A percentile compares a stretch with the other conserved stretches of the same genome.
These are phyloP conservation scores for Globisporangium abappressorium DNA, from an alignment of 352 stramenopile species.

Conservation along the genomic window DNA sequence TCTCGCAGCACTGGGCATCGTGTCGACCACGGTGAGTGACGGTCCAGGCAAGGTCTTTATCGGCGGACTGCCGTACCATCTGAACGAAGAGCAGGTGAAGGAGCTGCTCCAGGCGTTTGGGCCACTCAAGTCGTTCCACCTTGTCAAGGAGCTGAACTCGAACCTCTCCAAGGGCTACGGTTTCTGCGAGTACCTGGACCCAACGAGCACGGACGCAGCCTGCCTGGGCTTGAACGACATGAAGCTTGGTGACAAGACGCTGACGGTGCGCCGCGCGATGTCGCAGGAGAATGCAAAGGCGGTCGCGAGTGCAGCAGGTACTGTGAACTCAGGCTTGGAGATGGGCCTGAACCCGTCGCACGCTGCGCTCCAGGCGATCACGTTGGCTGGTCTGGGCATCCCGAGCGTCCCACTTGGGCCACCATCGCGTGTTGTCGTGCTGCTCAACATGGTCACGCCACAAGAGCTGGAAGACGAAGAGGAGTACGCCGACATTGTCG, in stretches of 20 bases:
- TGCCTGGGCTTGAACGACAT: conserved; percentile 96
- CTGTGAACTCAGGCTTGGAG: conserved; percentile 62
- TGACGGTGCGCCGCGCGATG: conserved; percentile 89
- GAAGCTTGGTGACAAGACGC: conserved; percentile 88
- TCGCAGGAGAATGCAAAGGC: conserved; percentile 69
- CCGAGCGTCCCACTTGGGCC: conserved; percentile 52
- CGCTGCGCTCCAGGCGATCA: conserved; percentile 68
- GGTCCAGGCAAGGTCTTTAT: conserved; percentile 99
- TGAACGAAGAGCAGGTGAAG: conserved; percentile 94
- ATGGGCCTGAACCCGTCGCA: conserved; percentile 67
- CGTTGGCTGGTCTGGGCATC: conserved; percentile 48
- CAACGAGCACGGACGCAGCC: conserved; percentile 87
- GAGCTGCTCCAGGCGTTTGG: conserved; percentile 96
- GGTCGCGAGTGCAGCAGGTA: conserved; percentile 57
- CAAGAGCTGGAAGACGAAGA: conserved; percentile 95
- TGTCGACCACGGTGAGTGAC: conserved; percentile 94
- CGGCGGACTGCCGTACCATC: conserved; percentile 95
- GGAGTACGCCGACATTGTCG: conserved; percentile 93
- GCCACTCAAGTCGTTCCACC: conserved; percentile 93
- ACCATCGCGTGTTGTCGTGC: conserved; percentile 88
- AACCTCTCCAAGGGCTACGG: conserved; percentile 96
- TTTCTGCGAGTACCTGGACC: conserved; percentile 97
- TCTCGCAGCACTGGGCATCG: conserved; percentile 90
- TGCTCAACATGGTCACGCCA: conserved; percentile 98
- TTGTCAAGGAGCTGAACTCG: conserved; percentile 92